phyloP scores from a whole-genome alignment of 345 rosid genomes.

The Linum trigynum region DNA sequence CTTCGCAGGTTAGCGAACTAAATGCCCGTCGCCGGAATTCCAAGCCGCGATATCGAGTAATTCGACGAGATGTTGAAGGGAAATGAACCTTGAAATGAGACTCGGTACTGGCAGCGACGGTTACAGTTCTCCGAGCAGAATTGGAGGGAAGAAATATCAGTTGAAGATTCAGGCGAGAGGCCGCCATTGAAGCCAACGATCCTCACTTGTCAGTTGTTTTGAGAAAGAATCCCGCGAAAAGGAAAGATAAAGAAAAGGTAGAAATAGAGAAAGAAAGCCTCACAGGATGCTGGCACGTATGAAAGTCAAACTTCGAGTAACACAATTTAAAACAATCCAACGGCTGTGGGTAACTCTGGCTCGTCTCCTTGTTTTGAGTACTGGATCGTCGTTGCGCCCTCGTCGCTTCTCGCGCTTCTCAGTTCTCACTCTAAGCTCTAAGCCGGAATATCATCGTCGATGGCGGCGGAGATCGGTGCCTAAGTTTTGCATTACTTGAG shows the following conservation, averaged over 20 bases:
- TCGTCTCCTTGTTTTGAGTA: neutral
- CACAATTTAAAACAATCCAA: neutral
- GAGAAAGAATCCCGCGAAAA: neutral
- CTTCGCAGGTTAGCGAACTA: neutral
- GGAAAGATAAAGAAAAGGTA: no score
- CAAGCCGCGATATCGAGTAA: neutral
- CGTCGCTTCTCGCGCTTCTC: neutral
- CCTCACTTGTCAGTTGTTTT: neutral
- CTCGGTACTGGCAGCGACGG: neutral
- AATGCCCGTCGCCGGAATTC: slow-evolving; percentile 1
- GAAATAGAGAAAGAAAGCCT: neutral
- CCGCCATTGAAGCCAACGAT: slow-evolving; percentile 15
- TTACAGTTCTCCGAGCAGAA: slow-evolving; percentile 1
- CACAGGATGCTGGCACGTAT: neutral
- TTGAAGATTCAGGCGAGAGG: slow-evolving; percentile 1
- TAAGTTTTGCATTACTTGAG: neutral
- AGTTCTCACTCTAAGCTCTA: neutral
- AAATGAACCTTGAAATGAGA: slow-evolving; percentile 1
- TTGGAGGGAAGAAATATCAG: neutral
- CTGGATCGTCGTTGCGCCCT: neutral
- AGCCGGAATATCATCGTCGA: neutral
- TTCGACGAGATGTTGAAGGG: neutral
- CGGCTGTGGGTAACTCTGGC: neutral
- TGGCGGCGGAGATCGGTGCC: neutral
- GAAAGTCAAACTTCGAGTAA: neutral